phyloP scores from a whole-genome alignment of 2,329 filamentous ascomycete species.

The Aspergillus texensis region DNA sequence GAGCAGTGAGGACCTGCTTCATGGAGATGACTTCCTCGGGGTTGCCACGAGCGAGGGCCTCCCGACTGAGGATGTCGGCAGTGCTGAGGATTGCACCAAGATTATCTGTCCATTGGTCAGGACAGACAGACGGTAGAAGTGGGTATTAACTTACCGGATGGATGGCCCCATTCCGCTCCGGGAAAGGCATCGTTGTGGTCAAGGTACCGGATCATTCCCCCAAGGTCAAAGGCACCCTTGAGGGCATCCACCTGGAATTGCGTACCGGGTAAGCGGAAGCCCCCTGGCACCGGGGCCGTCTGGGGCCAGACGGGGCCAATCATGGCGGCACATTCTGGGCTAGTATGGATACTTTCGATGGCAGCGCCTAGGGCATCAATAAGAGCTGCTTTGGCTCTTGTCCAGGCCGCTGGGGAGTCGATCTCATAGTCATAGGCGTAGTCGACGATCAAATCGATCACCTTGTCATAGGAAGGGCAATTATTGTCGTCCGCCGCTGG shows the following conservation, averaged over 20 bases:
- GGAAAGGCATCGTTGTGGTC: conserved; percentile 48
- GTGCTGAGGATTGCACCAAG: conserved; percentile 42
- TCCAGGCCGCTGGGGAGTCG: conserved; percentile 20
- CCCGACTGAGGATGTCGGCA: conserved; percentile 24
- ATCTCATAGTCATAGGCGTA: conserved; percentile 27
- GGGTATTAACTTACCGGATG: conserved; percentile 25
- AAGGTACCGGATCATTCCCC: conserved; percentile 43
- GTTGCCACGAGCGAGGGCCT: neutral
- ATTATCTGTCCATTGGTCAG: conserved; percentile 32
- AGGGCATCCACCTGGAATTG: conserved; percentile 30
- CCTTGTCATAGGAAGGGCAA: conserved; percentile 36
- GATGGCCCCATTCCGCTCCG: conserved; percentile 48
- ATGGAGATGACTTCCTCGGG: neutral
- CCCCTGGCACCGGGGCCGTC: conserved; percentile 40
- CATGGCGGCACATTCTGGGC: conserved; percentile 20
- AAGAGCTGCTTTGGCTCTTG: conserved; percentile 22
- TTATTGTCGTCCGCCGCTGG: neutral
- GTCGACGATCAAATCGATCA: conserved; percentile 24
- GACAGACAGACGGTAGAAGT: neutral
- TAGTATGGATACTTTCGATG: conserved; percentile 27
- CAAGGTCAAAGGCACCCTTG: conserved; percentile 45
- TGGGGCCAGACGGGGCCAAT: conserved; percentile 38
- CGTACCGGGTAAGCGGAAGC: conserved; percentile 45
- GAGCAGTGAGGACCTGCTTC: conserved; percentile 28
- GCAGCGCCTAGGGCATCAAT: conserved; percentile 31